A percentile compares a stretch with the other conserved stretches of the same genome.
phyloP scores from a whole-genome alignment of 805 yeast genomes.

The Priceomyces medius region DNA sequence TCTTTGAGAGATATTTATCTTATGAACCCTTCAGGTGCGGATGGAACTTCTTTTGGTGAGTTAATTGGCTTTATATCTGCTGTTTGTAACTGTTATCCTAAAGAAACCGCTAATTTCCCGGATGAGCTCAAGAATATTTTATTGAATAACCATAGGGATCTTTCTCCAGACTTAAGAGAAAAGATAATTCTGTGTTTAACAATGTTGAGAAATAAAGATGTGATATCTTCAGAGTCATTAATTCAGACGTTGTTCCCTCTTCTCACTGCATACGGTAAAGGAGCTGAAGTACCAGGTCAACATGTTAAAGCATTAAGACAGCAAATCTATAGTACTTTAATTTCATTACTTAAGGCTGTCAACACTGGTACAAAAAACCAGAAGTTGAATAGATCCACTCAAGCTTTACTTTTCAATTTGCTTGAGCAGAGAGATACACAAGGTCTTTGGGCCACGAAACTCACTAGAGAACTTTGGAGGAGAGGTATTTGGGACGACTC shows the following conservation, averaged over 20 bases:
- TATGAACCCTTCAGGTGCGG: conserved; percentile 58
- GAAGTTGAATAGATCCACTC: conserved; percentile 84
- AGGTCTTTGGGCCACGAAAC: conserved; percentile 94
- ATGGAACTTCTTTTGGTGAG: conserved; percentile 69
- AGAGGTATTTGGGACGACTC: conserved; percentile 98
- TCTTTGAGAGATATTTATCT: conserved; percentile 85
- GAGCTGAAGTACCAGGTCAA: conserved; percentile 44
- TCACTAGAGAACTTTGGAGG: conserved; percentile 95
- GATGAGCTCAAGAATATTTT: conserved; percentile 70
- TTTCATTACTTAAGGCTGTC: conserved; percentile 74
- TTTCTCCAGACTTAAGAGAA: conserved; percentile 84
- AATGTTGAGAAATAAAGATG: conserved; percentile 84
- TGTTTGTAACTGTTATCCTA: conserved; percentile 86
- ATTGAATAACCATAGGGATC: conserved; percentile 71
- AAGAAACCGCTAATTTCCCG: conserved; percentile 84
- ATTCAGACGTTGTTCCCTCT: conserved; percentile 89
- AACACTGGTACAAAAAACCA: conserved; percentile 90
- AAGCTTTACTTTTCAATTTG: conserved; percentile 85
- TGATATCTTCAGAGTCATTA: conserved; percentile 73
- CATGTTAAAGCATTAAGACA: conserved; percentile 81
- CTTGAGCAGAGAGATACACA: conserved; percentile 73
- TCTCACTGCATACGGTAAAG: conserved; percentile 59
- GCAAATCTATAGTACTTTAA: conserved; percentile 76
- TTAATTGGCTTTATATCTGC: conserved; percentile 89
- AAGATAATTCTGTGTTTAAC: conserved; percentile 87